These are phyloP conservation scores for Paracorniculantispora psalliotae DNA, from an alignment of 2,329 filamentous ascomycete genomes.

Conservation along the genomic window DNA sequence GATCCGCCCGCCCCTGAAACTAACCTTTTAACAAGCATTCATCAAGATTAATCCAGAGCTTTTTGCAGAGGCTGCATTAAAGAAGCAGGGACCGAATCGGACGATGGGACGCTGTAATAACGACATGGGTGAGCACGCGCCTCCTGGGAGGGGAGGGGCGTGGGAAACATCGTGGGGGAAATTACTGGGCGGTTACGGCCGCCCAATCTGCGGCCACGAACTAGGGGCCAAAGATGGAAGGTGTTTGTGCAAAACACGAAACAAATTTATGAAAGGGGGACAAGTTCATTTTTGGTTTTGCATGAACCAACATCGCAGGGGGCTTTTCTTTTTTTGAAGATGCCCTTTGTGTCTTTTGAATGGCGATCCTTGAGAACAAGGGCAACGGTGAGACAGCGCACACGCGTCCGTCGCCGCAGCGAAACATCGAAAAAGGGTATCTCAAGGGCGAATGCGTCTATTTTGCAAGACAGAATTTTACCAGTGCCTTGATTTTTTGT, in stretches of 20 bases:
- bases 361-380: too few relatives aligned
- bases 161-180: neutral
- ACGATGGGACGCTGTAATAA: constrained; percentile 1
- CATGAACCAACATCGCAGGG: too few relatives aligned
- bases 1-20: neutral
- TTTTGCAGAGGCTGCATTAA: too few relatives aligned
- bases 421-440: neutral
- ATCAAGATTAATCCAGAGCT: too few relatives aligned
- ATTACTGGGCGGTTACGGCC: constrained; percentile 2
- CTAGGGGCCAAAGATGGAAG: neutral
- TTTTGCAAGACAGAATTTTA: neutral
- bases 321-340: too few relatives aligned
- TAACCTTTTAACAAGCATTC: neutral
- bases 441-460: neutral
- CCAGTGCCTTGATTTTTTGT: neutral
- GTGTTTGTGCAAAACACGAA: neutral
- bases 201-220: neutral
- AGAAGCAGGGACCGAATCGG: neutral
- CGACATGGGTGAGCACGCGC: neutral
- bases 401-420: too few relatives aligned
- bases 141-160: too few relatives aligned
- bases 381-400: too few relatives aligned
- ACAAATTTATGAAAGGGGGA: neutral
- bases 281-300: too few relatives aligned
- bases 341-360: too few relatives aligned